Evolutionary conservation across 495 filamentous ascomycete species (phyloP).

Genomic region (Parachaetomium inaequale): DNA sequence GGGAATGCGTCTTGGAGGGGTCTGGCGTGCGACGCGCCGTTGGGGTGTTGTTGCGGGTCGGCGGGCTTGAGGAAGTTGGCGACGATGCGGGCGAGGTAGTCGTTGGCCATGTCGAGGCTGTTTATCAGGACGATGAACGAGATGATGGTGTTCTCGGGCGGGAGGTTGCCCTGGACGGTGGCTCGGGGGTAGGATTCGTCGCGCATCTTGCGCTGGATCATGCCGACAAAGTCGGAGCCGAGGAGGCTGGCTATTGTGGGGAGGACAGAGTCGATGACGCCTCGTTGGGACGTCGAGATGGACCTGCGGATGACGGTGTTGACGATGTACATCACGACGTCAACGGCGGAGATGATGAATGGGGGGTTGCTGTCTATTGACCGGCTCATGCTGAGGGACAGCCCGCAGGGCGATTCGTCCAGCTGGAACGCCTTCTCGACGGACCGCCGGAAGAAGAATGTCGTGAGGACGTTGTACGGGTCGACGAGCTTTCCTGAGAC

Average conservation of each 20-base stretch:
- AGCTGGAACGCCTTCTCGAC: conserved; percentile 97
- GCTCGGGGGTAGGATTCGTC: conserved; percentile 86
- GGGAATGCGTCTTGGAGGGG: conserved; percentile 68
- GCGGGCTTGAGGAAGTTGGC: conserved; percentile 54
- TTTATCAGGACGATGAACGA: conserved; percentile 90
- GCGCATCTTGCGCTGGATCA: conserved; percentile 96
- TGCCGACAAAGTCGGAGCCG: conserved; percentile 87
- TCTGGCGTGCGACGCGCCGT: conserved; percentile 22
- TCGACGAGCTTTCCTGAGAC: conserved; percentile 64
- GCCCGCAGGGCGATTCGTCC: conserved; percentile 83
- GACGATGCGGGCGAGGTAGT: conserved; percentile 87
- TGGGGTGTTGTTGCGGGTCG: conserved; percentile 18
- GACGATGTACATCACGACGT: conserved; percentile 99
- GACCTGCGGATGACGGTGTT: conserved; percentile 84
- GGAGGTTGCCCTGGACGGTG: conserved; percentile 67
- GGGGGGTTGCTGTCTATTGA: conserved; percentile 70
- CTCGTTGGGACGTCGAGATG: conserved; percentile 75
- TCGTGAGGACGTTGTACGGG: conserved; percentile 84
- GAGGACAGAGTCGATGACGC: conserved; percentile 70
- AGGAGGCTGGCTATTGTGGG: conserved; percentile 81
- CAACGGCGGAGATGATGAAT: conserved; percentile 91
- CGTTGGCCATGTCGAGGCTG: conserved; percentile 83
- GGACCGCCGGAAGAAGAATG: conserved; percentile 92
- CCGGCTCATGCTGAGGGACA: conserved; percentile 68
- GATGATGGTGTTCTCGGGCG: conserved; percentile 78